phyloP scores from a whole-genome alignment of 1,284 basidiomycete genomes.

The Coriolopsis trogii region DNA sequence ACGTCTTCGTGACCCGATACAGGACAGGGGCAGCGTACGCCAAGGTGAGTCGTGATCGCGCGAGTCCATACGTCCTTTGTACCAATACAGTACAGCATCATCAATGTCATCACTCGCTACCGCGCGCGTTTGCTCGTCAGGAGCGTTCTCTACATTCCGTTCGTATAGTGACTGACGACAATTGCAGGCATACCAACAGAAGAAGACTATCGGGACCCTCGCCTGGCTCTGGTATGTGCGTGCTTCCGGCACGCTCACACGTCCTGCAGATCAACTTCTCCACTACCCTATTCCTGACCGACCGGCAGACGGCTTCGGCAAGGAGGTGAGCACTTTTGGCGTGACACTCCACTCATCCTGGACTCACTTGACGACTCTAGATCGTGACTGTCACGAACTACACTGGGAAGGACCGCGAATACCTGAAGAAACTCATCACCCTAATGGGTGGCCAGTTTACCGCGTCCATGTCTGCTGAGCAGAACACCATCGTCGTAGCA shows the following conservation, averaged over 20 bases:
- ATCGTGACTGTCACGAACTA: constrained; percentile 88
- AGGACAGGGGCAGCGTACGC: constrained; percentile 71
- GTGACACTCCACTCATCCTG: neutral
- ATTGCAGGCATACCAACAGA: constrained; percentile 60
- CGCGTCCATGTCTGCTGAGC: constrained; percentile 67
- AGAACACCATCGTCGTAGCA: constrained; percentile 81
- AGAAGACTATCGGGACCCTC: constrained; percentile 76
- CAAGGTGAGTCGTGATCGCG: constrained; percentile 42
- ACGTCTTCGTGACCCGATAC: constrained; percentile 72
- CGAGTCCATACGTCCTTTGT: constrained; percentile 6
- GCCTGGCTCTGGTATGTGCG: constrained; percentile 84
- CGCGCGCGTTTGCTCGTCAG: no score
- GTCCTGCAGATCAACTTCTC: constrained; percentile 68
- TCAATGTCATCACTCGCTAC: no score
- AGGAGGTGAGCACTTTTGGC: constrained; percentile 38
- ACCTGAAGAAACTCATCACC: constrained; percentile 81
- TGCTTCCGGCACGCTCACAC: constrained; percentile 58
- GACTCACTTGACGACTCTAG: constrained; percentile 35
- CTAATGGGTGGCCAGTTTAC: constrained; percentile 82
- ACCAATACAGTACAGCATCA: no score
- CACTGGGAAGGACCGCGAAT: constrained; percentile 81
- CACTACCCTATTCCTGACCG: constrained; percentile 57
- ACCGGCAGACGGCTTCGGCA: constrained; percentile 42
- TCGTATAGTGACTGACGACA: no score
- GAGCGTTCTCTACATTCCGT: no score